Base-by-base conservation (phyloP, 2,329 filamentous ascomycete species). In the Magnaporthiopsis poae region DNA sequence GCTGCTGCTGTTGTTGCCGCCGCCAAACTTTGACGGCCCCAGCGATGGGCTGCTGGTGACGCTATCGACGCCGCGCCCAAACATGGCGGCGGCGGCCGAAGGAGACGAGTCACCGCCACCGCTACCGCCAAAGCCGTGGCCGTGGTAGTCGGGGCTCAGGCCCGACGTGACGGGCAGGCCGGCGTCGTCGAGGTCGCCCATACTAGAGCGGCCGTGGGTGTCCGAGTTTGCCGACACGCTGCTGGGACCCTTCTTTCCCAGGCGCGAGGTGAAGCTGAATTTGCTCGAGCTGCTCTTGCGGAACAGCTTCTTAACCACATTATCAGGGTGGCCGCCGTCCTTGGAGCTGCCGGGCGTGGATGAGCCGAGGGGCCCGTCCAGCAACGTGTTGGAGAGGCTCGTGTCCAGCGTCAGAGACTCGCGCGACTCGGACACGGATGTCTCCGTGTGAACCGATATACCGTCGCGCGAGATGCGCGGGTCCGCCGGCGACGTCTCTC, bases 211-310 rank as follows among this genome's bases (percentile, higher is more conserved):
- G 64, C 87, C 84, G 7, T 78, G 78, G 31, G 84, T 84, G 66
- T 88, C 64, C 65, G 83, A 85, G 70, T 84, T 83, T 2, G 64
- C 64, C 63, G 81, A 80, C 21, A 81, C 79, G 73, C 84, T 87
- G 63, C 84, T 81, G 7, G 82, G 79, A 3, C 82, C 82, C 71
- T 86, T 88, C 27, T 68, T 68, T 73, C 79, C 68, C 74, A 84
- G 72, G 67, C 84, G 75, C 63, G 84, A 85, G 15, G 86, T 82
- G 68, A 88, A 78, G 74, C 84, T 85, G 73, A 88, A 88, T 76
- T 88, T 88, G 75, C 84, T 82, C 8, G 85, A 86, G 73, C 85
- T 88, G 64, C 86, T 84, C 76, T 89, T 89, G 39, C 86, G 84
- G 66, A 89, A 97, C 63, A 89, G 79, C 73, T 87, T 84, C 73